Evolutionary conservation across 371 early-diverging fungal genomes (phyloP), one percentile per base, ranked within the genome.

Genomic region (Apophysomyces trapeziformis): DNA sequence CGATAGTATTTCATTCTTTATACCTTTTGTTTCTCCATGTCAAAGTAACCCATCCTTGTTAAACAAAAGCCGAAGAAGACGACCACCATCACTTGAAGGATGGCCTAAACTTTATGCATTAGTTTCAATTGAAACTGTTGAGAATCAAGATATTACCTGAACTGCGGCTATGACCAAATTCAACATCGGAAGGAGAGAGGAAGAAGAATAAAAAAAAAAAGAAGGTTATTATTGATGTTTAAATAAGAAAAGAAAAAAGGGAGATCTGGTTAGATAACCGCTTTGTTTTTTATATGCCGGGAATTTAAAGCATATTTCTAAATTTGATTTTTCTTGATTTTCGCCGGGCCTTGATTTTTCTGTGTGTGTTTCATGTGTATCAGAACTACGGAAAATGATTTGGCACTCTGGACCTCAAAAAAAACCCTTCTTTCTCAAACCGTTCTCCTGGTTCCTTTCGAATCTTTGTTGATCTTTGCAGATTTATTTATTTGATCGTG

Each of bases 51-150:
- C 41, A 68, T 62, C 38, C 70, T 75, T 16, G 85, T 74, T 16
- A 88, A 73, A 12, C 79, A 38, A 12, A 78, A 78, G 9, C 89
- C 89, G 56, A 81, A 77, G 16, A 77, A 73, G 1, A 85, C 84
- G 16, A 87, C 71, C 8, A 83, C 79, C 65, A 87, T 81, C 26
- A 88, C 89, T 73, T 88, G 89, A 38, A 82, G 65, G 61, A 87
- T 84, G 58, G 89, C 80, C 87, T 88, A 67, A 41, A 13, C 41
- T 41, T 39, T 2, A 35, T 8, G 38, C 21, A 14, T 14, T 65
- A 26, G 41, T 2, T 7, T 38, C 36, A 21, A 47, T 13, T 18
- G 18, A n/a, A 21, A 50, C 9, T 50, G 54, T 7, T 47, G 7
- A 11, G 7, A 7, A 1, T 11, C 4, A 7, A 14, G 47, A 14